phyloP scores from a whole-genome alignment of 2,329 filamentous ascomycete genomes.

The Colletotrichum sp. region DNA sequence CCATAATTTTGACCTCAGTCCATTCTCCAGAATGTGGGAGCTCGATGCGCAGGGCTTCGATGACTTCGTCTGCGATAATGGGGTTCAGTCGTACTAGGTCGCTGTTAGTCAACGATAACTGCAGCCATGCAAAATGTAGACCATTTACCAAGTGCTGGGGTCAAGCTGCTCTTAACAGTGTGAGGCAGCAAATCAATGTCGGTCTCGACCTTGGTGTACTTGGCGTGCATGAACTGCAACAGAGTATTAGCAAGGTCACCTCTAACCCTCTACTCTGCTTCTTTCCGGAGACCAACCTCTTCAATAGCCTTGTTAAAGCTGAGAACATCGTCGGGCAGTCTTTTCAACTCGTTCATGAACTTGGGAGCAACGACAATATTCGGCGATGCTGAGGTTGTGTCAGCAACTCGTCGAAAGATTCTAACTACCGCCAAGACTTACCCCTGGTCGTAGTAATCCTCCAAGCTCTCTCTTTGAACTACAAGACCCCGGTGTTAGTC shows the following conservation, averaged over 20 bases:
- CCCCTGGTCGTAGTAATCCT: constrained; percentile 29
- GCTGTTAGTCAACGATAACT: neutral
- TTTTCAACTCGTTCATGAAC: constrained; percentile 35
- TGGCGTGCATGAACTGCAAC: constrained; percentile 31
- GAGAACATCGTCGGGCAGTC: constrained; percentile 34
- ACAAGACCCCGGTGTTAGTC: neutral
- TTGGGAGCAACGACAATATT: constrained; percentile 34
- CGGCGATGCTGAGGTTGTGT: constrained; percentile 19
- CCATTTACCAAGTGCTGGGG: constrained; percentile 33
- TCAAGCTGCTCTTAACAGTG: constrained; percentile 36
- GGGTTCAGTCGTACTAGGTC: constrained; percentile 38
- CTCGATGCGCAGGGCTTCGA: constrained; percentile 33
- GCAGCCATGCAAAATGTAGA: neutral
- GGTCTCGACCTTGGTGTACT: constrained; percentile 36
- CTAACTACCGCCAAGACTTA: neutral
- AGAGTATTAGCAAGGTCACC: neutral
- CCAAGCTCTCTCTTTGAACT: constrained; percentile 37
- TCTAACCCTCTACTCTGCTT: too few relatives aligned
- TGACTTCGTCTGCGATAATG: constrained; percentile 41
- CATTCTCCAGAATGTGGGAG: constrained; percentile 43
- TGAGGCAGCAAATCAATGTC: constrained; percentile 26
- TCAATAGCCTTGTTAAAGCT: constrained; percentile 31
- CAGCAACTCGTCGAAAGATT: neutral
- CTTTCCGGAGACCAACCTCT: constrained; percentile 8
- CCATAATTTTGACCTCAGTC: constrained; percentile 44